Conservation (phyloP, 192 early-diverging fungal genomes). For the Dispira simplex region DNA sequence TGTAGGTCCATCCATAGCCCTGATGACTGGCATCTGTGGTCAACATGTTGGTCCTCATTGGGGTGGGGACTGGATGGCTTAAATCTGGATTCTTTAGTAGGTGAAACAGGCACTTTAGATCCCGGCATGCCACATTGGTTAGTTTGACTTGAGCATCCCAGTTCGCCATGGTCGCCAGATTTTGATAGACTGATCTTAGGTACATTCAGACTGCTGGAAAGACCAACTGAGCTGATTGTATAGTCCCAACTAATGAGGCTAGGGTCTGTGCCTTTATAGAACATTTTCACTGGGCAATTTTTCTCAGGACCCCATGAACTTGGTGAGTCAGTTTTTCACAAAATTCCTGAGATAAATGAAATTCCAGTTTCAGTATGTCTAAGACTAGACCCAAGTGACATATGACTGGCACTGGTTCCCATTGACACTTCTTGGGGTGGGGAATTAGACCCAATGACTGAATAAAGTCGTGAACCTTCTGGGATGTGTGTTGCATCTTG, state of each 20-base stretch:
- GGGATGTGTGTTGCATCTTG: not conserved
- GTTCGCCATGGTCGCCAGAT: not conserved
- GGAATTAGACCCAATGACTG: not conserved
- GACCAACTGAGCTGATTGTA: conserved; percentile 4
- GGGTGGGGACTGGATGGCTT: not conserved
- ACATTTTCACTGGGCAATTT: not conserved
- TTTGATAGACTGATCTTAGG: not conserved
- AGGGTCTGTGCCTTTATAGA: not conserved
- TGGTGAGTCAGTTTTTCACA: not conserved
- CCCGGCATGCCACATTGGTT: not conserved
- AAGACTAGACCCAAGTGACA: not conserved
- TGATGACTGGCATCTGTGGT: not conserved
- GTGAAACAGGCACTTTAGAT: not conserved
- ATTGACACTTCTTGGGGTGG: conserved; percentile 5
- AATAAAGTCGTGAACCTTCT: not conserved
- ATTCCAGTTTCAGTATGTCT: not conserved
- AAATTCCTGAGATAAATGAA: not conserved
- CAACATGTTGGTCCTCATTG: not conserved
- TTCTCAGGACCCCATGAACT: not conserved
- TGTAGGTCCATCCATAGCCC: conserved; percentile 1
- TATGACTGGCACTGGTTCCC: not conserved
- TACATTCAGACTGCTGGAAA: conserved; percentile 4
- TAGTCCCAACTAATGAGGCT: not conserved
- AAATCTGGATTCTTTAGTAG: not conserved
- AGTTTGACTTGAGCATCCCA: not conserved